Evolutionary conservation across 768 basidiomycete genomes (phyloP), one percentile per base, ranked within the genome.

Genomic region (Suillus brevipes): DNA sequence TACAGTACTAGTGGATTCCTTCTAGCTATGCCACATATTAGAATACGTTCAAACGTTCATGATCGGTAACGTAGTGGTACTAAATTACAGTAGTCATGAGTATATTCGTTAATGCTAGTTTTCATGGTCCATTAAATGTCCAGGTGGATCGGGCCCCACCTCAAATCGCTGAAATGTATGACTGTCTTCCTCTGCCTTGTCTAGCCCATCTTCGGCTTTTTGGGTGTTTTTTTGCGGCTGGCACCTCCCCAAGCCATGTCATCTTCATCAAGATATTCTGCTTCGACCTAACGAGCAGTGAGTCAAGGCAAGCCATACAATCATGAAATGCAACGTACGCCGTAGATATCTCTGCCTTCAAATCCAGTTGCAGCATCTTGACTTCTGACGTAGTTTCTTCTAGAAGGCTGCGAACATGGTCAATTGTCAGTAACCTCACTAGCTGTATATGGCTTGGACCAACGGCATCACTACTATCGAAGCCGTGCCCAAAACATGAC

Each of bases 211-310:
- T 16, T 59, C 13, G 28, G 58, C 18, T 18, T 16, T 63, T 18
- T 50, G 14, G 34, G 23, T 20, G 64, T 25, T 38, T 57, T 73
- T 61, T 60, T 58, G 4, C 42, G 56, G 43, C 64, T 66, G 20
- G 61, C 66, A 12, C 25, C 6, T 18, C 71, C 72, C 72, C 72
- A 75, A 5, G 70, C 72, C 72, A 71, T 75, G 62, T 73, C 65
- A 42, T 75, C 70, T 4, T 73, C 72, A 37, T 73, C 73, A 53
- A 73, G 23, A 37, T 71, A 71, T 65, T 73, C 68, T 16, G 73
- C 73, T 60, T 68, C 65, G 50, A 64, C 10, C 72, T 73, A 63
- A 40, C 7, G 23, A 42, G 18, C 12, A 31, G 25, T 55, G 10
- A 70, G 57, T 56, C 6, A 52, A 23, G 18, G 55, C 18, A 28